A percentile compares a stretch with the other conserved stretches of the same genome.
Conservation (phyloP, 2,329 filamentous ascomycete genomes). For the Tolypocladium album region DNA sequence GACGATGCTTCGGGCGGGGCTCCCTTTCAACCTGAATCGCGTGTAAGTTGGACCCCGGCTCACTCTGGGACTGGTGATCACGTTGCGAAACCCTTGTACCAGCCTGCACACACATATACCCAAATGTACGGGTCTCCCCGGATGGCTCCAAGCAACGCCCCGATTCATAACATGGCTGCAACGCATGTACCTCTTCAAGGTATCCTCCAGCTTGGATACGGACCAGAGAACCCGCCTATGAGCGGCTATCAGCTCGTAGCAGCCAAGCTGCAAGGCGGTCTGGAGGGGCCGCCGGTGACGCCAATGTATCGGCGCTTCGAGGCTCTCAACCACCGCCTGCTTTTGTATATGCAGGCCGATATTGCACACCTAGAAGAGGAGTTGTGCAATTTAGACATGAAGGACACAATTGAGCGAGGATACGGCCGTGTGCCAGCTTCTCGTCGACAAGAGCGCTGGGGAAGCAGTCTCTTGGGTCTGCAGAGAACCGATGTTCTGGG, state of each 20-base stretch:
- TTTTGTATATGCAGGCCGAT: constrained; percentile 80
- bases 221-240: constrained; percentile 24
- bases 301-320: constrained; percentile 80
- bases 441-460: constrained; percentile 42
- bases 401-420: constrained; percentile 37
- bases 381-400: constrained; percentile 55
- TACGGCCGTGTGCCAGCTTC: constrained; percentile 45
- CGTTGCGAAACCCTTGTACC: background rate
- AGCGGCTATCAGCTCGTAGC: constrained; percentile 56
- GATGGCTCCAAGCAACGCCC: background rate
- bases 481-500: constrained; percentile 50
- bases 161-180: background rate
- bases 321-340: constrained; percentile 67
- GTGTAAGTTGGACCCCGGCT: background rate
- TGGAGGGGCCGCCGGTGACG: constrained; percentile 17
- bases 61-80: background rate
- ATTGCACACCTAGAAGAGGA: constrained; percentile 72
- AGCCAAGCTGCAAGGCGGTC: constrained; percentile 30
- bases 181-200: background rate
- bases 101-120: background rate
- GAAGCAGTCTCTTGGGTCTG: constrained; percentile 46
- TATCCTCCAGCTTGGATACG: background rate
- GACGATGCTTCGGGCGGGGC: background rate
- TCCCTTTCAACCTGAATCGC: background rate
- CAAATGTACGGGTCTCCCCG: background rate